Evolutionary conservation across 371 early-diverging fungal genomes (phyloP).

Genomic region (Mortierella sp.): DNA sequence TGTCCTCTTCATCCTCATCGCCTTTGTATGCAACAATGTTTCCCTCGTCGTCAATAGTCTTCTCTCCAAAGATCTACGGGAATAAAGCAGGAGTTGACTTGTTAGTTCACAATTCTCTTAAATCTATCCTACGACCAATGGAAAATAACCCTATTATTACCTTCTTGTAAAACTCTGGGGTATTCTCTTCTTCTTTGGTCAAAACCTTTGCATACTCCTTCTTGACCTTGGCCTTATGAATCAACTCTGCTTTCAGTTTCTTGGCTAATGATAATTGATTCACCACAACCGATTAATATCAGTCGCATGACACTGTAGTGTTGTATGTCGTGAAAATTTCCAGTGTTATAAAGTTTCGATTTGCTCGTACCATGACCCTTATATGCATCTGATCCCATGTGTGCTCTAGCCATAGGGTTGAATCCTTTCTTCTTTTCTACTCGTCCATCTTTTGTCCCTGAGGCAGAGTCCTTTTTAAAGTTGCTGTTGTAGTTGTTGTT

Average conservation of each 20-base stretch:
- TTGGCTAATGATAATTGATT: constrained; percentile 54
- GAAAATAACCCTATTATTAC: constrained; percentile 6
- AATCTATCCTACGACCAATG: neutral
- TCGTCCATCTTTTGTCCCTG: neutral
- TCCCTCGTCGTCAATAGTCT: constrained; percentile 71
- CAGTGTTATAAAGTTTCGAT: neutral
- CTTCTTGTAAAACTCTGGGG: constrained; percentile 56
- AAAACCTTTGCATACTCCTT: constrained; percentile 67
- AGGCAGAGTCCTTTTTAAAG: constrained; percentile 17
- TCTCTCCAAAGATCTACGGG: constrained; percentile 69
- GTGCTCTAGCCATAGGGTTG: constrained; percentile 51
- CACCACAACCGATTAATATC: neutral
- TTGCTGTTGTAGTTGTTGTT: constrained; percentile 46
- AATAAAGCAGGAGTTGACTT: no score
- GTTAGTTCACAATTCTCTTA: no score
- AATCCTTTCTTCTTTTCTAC: constrained; percentile 41
- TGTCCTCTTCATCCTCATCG: constrained; percentile 42
- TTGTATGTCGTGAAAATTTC: neutral
- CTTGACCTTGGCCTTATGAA: constrained; percentile 74
- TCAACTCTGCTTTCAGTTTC: constrained; percentile 68
- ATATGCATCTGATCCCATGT: constrained; percentile 55
- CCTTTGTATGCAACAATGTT: constrained; percentile 64
- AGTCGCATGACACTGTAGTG: neutral
- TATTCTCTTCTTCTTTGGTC: constrained; percentile 44
- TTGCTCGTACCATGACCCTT: constrained; percentile 38